phyloP scores from a whole-genome alignment of 169 alveolate genomes.

The Babesia microti region DNA sequence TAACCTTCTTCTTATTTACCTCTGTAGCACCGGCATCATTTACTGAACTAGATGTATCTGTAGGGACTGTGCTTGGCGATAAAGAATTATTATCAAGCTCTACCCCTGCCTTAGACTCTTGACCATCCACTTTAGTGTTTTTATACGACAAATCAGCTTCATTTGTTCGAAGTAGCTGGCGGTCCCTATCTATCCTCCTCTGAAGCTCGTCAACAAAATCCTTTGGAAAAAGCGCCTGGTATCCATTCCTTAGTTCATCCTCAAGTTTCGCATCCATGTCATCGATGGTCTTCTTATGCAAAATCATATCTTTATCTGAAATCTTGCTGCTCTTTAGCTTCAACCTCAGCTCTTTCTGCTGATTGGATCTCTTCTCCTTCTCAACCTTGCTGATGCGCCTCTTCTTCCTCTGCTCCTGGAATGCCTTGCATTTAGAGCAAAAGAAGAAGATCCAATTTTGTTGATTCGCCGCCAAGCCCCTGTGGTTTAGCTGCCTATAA shows the following conservation, averaged over 20 bases:
- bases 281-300: not conserved
- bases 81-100: too few species aligned
- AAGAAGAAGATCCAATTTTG: slow-evolving; percentile 74
- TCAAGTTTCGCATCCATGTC: slow-evolving; percentile 42
- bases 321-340: slow-evolving; percentile 52
- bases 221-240: slow-evolving; percentile 52
- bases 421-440: slow-evolving; percentile 79
- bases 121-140: not conserved
- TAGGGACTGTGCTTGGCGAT: not conserved
- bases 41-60: not conserved
- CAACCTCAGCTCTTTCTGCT: slow-evolving; percentile 67
- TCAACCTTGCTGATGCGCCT: slow-evolving; percentile 70
- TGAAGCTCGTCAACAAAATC: slow-evolving; percentile 53
- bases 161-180: slow-evolving; percentile 20
- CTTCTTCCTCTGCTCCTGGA: slow-evolving; percentile 74
- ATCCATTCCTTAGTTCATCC: slow-evolving; percentile 38
- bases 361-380: slow-evolving; percentile 56
- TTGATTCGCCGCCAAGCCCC: slow-evolving; percentile 75
- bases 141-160: not conserved
- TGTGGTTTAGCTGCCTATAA: slow-evolving; percentile 67
- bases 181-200: slow-evolving; percentile 37
- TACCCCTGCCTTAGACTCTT: too few species aligned
- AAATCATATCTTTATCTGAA: slow-evolving; percentile 48
- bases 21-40: slow-evolving; percentile 16
- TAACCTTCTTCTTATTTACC: slow-evolving; percentile 41